Evolutionary conservation across 495 filamentous ascomycete species (phyloP), one percentile per base, ranked within the genome.

Genomic region (Aspergillus nanangensis): DNA sequence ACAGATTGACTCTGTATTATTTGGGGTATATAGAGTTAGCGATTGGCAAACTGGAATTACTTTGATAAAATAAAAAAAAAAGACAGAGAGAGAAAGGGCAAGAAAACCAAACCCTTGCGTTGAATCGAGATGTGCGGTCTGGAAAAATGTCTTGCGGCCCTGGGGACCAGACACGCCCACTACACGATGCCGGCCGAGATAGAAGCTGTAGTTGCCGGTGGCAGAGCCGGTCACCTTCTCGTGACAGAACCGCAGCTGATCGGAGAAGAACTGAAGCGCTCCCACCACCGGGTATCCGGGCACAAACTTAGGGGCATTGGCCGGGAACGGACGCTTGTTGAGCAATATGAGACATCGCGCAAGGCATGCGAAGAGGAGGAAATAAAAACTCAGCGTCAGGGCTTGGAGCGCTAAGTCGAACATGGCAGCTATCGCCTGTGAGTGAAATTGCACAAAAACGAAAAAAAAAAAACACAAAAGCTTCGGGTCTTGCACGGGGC

Each of bases 121-220:
- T n/a, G 27, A 23, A 41, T 27, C 21, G 5, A 41, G 38, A 27
- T 41, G 21, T n/a, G 2, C 21, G 22, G 4, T 9, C 38, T 41
- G 21, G 38, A 41, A 41, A 41, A 41, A 41, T 20, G 38, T 41
- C 38, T 41, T 41, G 10, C 38, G 38, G 38, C 38, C 38, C 38
- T 41, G 38, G 20, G 38, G 38, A 27, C 38, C 38, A 2, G 38
- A 25, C 20, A 41, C 21, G 22, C 38, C 38, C 20, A 41, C 38
- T 9, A 41, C 38, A n/a, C 38, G 38, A 2, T 27, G 0, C 9
- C 20, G 21, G 10, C 38, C 38, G 21, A 41, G 38, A 25, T 41
- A 41, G 21, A n/a, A 41, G 38, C 38, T 41, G 38, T 25, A 25
- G 38, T 23, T 41, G 9, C 22, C 22, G 21, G 38, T 41, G 10